Evolutionary conservation across 352 stramenopile genomes (phyloP), one percentile per base, ranked within the genome.

Genomic region (Phytophthora pistaciae): DNA sequence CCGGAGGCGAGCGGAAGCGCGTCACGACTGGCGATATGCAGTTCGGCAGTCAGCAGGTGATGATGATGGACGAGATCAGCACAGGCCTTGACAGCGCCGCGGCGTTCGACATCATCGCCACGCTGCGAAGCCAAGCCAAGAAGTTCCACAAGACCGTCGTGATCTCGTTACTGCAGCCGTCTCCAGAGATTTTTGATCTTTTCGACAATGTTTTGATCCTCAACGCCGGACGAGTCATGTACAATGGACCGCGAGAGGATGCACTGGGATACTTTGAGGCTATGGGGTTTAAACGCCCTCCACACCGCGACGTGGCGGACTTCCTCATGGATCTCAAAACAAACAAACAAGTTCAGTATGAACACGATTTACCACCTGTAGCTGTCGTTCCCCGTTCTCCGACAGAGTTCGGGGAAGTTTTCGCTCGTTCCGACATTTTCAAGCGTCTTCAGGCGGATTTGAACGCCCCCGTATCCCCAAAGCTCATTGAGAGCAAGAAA

Each of bases 61-160:
- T 91, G 49, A 87, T 95, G 59, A 87, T 90, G 73, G 95, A 99
- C 77, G 90, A 97, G 77, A 98, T 99, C 70, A 95, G 82, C 60
- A 98, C 93, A 8, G 96, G 95, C 1, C 84, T 99, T n/a, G 95
- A 99, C 82, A 87, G 81, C 46, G 87, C 92, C 4, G 95, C 92
- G 4, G 95, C 93, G 3, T 97, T 82, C 65, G 94, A 98, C 60
- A 98, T 98, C 70, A 65, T 80, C 36, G 27, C 63, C 0, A 68
- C 63, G 4, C 66, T 83, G 42, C 60, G 72, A 10, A 73, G 66
- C 31, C 23, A 83, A 13, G 72, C 80, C n/a, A 68, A 83, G 61
- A 66, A 61, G 8, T 66, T 88, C 44, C 62, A 78, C 42, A 73
- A 77, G 29, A 88, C 80, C 1, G 60, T 72, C 21, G 70, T 92